These are phyloP conservation scores for Xylaria sp. DNA, from an alignment of 2,329 filamentous ascomycete genomes.

Conservation along the genomic window DNA sequence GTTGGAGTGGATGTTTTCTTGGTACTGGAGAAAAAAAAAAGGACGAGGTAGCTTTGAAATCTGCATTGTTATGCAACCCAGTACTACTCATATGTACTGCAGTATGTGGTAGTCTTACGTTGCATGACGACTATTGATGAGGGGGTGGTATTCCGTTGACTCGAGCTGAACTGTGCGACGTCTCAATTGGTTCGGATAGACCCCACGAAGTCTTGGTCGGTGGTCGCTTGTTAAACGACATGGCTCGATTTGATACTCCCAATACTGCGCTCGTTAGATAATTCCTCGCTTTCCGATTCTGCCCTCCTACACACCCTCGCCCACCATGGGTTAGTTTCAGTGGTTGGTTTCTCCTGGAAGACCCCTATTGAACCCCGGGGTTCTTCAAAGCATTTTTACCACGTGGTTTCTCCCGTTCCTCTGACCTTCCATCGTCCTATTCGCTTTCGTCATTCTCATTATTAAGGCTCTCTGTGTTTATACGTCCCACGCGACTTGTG, in stretches of 20 bases:
- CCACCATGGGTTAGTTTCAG: slow-evolving; percentile 5
- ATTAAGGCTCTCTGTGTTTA: neutral
- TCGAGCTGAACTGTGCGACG: neutral
- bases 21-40: neutral
- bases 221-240: neutral
- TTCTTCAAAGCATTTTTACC: slow-evolving; percentile 14
- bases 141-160: slow-evolving; percentile 13
- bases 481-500: neutral
- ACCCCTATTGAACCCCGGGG: slow-evolving; percentile 1
- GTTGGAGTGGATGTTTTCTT: neutral
- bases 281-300: slow-evolving; percentile 9
- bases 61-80: slow-evolving; percentile 9
- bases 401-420: slow-evolving; percentile 3
- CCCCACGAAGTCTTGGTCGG: neutral
- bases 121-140: slow-evolving; percentile 10
- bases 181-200: neutral
- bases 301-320: neutral
- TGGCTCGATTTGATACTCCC: slow-evolving; percentile 3
- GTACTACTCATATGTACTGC: neutral
- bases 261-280: neutral
- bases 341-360: neutral
- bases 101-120: neutral
- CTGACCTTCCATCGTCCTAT: neutral
- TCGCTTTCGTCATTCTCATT: neutral
- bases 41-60: neutral